Base-by-base conservation (phyloP, 2,329 filamentous ascomycete species). In the Fusarium sp. region DNA sequence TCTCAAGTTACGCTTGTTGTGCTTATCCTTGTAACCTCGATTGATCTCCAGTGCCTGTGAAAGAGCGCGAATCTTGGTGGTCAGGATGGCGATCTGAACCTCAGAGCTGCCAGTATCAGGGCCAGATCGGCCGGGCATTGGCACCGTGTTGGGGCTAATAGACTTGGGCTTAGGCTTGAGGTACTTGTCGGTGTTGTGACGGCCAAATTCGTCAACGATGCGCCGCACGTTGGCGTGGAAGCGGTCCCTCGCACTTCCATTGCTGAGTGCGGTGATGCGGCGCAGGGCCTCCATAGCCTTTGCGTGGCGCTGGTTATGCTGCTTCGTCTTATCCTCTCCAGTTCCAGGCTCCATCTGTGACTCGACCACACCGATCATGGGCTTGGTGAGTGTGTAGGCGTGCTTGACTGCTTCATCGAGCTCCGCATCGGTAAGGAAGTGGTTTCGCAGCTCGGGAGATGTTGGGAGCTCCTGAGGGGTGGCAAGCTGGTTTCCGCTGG, bases 51-150 rank as follows among this genome's bases (percentile, higher is more conserved):
- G 81, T 70, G 91, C 90, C 72, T 92, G 86, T 17, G 92, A 91
- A 50, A 99, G 80, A 24, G 91, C 90, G 68, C 93, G 87, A 78
- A 99, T 99, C 86, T 98, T 98, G 59, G 94, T 88, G 5, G 96
- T 99, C 78, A 99, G 81, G 73, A 99, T 97, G 45, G 94, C 95
- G 71, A 97, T 94, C 84, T 99, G 96, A n/a, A 99, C 97, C 82
- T 99, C 96, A 8, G 93, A 93, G 74, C 93, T 97, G 36, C 96
- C 96, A 1, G 95, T 99, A 78, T 99, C 96, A 7, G 92, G 92
- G 0, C 96, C 96, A n/a, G 90, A 89, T 33, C 97, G 91, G 26
- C 72, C 70, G 60, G 79, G 82, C 82, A 74, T 80, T 62, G 80
- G 79, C 72, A 78, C 77, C 17, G 74, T 76, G 54, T 81, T 76